Conservation (phyloP, 257 asterid species). For the Capsicum baccatum region DNA sequence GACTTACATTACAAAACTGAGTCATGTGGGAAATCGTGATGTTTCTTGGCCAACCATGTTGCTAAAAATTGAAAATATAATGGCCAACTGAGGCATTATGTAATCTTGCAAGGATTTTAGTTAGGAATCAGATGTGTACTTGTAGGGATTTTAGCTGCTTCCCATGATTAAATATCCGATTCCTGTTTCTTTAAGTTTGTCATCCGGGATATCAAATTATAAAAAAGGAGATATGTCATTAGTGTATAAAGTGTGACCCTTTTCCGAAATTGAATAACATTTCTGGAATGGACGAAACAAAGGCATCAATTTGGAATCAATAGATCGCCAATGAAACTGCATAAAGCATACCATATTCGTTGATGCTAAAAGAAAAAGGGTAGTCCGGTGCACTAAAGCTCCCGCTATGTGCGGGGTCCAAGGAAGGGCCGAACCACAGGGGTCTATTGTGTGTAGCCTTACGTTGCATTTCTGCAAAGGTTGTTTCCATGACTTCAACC, state of each 20-base stretch:
- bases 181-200: not conserved
- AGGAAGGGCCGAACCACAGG: too few relatives aligned
- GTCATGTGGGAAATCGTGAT: not conserved
- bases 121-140: not conserved
- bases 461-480: too few relatives aligned
- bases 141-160: not conserved
- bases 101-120: constrained; percentile 21
- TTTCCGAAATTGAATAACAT: not conserved
- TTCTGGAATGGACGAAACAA: not conserved
- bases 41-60: not conserved
- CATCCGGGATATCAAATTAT: not conserved
- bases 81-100: not conserved
- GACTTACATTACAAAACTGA: constrained; percentile 8
- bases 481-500: too few relatives aligned
- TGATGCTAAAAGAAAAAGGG: not conserved
- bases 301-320: not conserved
- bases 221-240: not conserved
- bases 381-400: too few relatives aligned
- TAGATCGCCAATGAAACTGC: not conserved
- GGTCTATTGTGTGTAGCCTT: too few relatives aligned
- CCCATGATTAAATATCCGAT: not conserved
- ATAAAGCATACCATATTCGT: not conserved
- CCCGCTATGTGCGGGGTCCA: too few relatives aligned
- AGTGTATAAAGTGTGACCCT: not conserved
- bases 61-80: not conserved